Evolutionary conservation across 1,139 yeast species (phyloP), one percentile per base, ranked within the genome.

Genomic region (Hyphopichia pseudoburtonii): DNA sequence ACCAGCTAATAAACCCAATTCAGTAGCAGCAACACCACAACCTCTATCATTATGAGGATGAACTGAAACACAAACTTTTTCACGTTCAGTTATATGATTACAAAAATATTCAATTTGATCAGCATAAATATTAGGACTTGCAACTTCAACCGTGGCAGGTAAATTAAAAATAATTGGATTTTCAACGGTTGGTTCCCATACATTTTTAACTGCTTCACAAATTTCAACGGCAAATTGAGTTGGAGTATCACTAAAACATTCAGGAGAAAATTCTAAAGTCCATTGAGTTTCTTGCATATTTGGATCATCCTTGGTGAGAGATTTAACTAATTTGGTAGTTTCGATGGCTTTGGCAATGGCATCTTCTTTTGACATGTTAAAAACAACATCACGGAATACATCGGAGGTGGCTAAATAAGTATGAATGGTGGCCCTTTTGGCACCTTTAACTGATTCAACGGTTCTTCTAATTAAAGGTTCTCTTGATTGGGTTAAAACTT

Each of bases 11-110:
- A 66, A 57, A 21, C 76, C 77, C 43, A 71, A 61, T 48, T 71
- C 77, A 14, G 75, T 65, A 18, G 77, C 77, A 21, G 77, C 77
- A 26, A 71, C 75, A 26, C 73, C 75, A 49, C 77, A 71, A 1
- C 77, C 77, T 48, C 77, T 62, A 45, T 71, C 77, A 44, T 71
- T 71, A 48, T 71, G 77, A 34, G 75, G 70, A 48, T 71, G 77
- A 28, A 70, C 66, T 16, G 76, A 69, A 38, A 71, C 66, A 42
- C 72, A 64, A 18, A 70, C 60, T 46, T 66, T 70, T 46, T 70
- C 76, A 45, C 76, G 57, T 39, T 71, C 71, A 30, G 66, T 47
- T 30, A 71, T 69, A 40, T 70, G 50, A 30, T 55, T 64, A 35
- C 70, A 60, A 48, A 71, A 71, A 48, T 68, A 70, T 50, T 71